Percentiles rank a stretch among this genome's conserved stretches.
Conservation (phyloP, 2,329 filamentous ascomycete genomes). For the Colletotrichum ledebouriae region DNA sequence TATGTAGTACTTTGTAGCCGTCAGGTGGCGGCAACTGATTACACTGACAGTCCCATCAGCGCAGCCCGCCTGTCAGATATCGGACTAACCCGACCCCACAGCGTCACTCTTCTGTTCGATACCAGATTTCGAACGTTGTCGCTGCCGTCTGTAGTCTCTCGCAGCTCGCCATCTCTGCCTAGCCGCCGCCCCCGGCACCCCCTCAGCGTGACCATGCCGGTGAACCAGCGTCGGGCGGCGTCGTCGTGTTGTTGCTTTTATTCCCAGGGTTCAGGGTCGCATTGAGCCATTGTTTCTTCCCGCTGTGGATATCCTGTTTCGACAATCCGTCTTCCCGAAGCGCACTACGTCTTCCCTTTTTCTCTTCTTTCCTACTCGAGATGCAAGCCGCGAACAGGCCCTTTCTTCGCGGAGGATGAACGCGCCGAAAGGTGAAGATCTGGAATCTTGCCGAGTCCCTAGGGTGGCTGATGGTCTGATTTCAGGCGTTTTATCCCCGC, state of each 20-base stretch:
- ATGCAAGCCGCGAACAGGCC: conserved; percentile 19
- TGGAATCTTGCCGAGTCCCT: too few relatives aligned
- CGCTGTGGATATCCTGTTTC: conserved; percentile 4
- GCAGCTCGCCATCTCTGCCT: neutral
- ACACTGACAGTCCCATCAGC: too few relatives aligned
- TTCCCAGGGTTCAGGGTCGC: conserved; percentile 23
- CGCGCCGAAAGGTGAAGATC: too few relatives aligned
- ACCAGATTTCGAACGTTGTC: conserved; percentile 14
- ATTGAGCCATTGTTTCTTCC: conserved; percentile 24
- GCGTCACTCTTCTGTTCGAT: conserved; percentile 32
- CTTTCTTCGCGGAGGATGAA: neutral
- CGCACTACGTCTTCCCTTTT: neutral
- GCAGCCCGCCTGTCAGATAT: too few relatives aligned
- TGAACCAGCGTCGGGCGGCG: conserved; percentile 13
- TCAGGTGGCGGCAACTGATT: too few relatives aligned
- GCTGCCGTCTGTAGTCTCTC: conserved; percentile 15
- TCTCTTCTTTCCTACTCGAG: neutral
- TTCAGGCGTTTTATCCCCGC: neutral
- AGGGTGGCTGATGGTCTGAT: too few relatives aligned
- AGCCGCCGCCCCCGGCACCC: too few relatives aligned
- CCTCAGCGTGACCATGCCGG: conserved; percentile 7
- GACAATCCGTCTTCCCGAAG: neutral
- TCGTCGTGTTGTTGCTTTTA: too few relatives aligned
- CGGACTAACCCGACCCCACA: neutral
- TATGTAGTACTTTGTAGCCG: too few relatives aligned